Base-by-base conservation (phyloP, 306 rosid species). In the Quercus gilva region DNA sequence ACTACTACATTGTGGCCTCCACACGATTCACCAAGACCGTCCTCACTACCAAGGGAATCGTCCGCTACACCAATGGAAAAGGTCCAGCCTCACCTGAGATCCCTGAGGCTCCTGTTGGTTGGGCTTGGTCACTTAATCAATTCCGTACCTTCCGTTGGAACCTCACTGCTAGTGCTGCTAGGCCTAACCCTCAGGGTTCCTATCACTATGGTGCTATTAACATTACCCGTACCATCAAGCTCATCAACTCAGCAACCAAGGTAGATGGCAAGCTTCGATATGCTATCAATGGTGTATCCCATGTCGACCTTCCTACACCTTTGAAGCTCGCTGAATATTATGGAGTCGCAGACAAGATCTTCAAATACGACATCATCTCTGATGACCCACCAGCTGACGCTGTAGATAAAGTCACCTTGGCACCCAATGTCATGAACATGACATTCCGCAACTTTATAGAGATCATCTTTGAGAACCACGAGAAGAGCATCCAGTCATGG, bases 61-160 rank as follows among this genome's bases (percentile, higher is more conserved):
- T 93, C 0, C 85, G 90, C 1, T 91, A 93, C 71, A 49, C 77
- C 20, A 72, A 71, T 35, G 92, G 94, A 0, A 88, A 90, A 8
- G 91, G 87, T 2, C 93, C 90, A 0, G 92, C 94, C 4, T 69
- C 87, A 8, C 84, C 92, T 0, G 92, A 87, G 2, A 17, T 92
- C 6, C 86, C 90, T 0, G 83, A 75, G 14, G 91, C 91, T 3
- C 99, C 97, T 0, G 85, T 70, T 1, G 99, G 99, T 7, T 91
- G 97, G 97, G 97, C 95, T 1, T 92, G 97, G 98, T 94, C 97
- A 23, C 90, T 94, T 11, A 92, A 94, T 49, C 98, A 94, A 55
- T 94, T 88, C 51, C 89, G 94, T 4, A 80, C 98, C 1, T 92
- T 91, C 65, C 90, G 92, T 0, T 94, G 97, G 98, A 94, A 94